Evolutionary conservation across 257 asterid species (phyloP), one percentile per base, ranked within the genome.

Genomic region (Oldenlandia corymbosa): DNA sequence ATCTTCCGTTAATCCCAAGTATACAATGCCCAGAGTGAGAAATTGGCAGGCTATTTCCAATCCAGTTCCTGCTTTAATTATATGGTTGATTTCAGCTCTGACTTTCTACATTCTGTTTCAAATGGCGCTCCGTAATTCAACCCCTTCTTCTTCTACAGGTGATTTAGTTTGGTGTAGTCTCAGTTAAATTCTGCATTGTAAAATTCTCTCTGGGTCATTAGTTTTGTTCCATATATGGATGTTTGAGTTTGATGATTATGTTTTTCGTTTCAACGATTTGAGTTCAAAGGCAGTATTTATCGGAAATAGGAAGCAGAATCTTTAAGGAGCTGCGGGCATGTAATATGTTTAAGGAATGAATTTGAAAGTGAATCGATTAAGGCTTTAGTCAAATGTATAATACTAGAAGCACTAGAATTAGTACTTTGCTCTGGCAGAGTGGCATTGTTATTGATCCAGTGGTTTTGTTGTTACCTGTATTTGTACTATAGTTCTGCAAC

Each of bases 11-110:
- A 59, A 24, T 7, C 32, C 34, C 23, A 47, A 47, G 27, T 31
- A 23, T 16, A 55, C 31, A 54, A 74, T 74, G 80, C 57, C 65
- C 71, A 68, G 80, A 66, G 63, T 68, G 60, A 79, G 75, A 69
- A 77, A 69, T 47, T 66, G 68, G 69, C 64, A 84, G 76, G 71
- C 70, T 50, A 64, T 65, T 17, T 63, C 84, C 10, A 74, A 67
- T 60, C 78, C 80, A 70, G 76, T 79, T 32, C 65, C 69, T 9
- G 23, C 62, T 12, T 58, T 79, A 5, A 62, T 75, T 37, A 79
- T 92, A 65, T 92, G 95, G 95, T 75, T 71, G 18, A 69, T 82
- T 53, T 82, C 80, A 51, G 78, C 78, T 26, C 27, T 83, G 43
- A 60, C 63, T 37, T 92, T 81, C 71, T 91, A 77, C 85, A 52